Conservation (phyloP, 768 basidiomycete species). For the Boletus insuetus region DNA sequence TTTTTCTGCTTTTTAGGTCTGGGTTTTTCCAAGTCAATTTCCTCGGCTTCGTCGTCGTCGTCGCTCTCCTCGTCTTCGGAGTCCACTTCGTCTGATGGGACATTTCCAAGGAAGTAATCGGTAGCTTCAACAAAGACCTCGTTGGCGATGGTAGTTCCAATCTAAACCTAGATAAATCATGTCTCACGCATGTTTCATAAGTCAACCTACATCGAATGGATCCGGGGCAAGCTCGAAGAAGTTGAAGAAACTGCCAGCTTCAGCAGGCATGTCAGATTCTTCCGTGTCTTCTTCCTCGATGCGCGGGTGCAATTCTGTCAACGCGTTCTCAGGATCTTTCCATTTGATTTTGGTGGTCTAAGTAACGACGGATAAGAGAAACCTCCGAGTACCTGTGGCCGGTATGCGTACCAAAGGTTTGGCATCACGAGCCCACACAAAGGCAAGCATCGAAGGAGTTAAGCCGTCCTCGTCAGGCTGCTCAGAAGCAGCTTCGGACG, state of each 20-base stretch:
- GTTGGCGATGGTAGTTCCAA: slow-evolving; percentile 68
- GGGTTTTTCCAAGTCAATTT: slow-evolving; percentile 88
- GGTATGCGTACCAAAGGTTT: slow-evolving; percentile 53
- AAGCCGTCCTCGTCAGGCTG: slow-evolving; percentile 71
- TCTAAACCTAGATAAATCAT: slow-evolving; percentile 38
- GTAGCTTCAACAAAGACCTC: slow-evolving; percentile 82
- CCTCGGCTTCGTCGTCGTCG: slow-evolving; percentile 75
- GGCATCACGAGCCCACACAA: slow-evolving; percentile 77
- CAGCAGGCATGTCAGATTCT: slow-evolving; percentile 53
- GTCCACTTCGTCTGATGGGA: slow-evolving; percentile 57
- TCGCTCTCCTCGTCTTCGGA: slow-evolving; percentile 66
- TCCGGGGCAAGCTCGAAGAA: slow-evolving; percentile 71
- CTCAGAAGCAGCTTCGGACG: slow-evolving; percentile 51
- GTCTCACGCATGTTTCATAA: neutral
- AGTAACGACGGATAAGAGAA: neutral
- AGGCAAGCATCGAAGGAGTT: slow-evolving; percentile 74
- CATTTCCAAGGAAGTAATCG: slow-evolving; percentile 75
- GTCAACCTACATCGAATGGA: slow-evolving; percentile 58
- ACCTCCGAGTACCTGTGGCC: neutral
- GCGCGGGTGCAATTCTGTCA: slow-evolving; percentile 78
- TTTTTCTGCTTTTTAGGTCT: slow-evolving; percentile 68
- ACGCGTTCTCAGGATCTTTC: slow-evolving; percentile 74
- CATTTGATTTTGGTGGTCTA: slow-evolving; percentile 72
- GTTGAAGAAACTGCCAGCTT: slow-evolving; percentile 86
- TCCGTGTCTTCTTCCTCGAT: slow-evolving; percentile 55